Evolutionary conservation across 805 yeast genomes (phyloP), one percentile per base, ranked within the genome.

Genomic region (Metschnikowia cubensis): DNA sequence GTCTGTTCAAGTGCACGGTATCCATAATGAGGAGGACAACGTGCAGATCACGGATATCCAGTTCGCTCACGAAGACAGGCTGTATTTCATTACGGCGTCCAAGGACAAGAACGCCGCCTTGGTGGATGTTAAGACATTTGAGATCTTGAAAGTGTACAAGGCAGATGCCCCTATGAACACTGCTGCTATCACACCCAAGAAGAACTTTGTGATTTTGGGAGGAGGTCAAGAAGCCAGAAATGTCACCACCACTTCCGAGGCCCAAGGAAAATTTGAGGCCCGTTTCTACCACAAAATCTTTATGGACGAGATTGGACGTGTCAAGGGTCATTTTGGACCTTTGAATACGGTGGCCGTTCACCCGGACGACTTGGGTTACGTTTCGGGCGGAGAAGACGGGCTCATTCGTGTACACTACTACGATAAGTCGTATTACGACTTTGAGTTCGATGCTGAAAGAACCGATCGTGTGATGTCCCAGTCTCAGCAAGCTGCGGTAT

Each of bases 201-300:
- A 94, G 74, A 92, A 94, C 65, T 92, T 85, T 66, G 87, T 94
- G 54, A 85, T 94, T 45, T 77, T 94, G 54, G 99, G 98, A 48
- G 99, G 99, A 75, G 99, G 99, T 83, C 98, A 94, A 77, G 98
- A 90, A 63, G 98, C 99, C 37, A 84, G 90, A 71, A 96, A 91
- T 69, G 99, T 94, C 65, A 94, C 99, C 39, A 94, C 98, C n/a
- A 90, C 98, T 25, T 81, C 94, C 39, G 83, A 90, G 49, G 78
- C 85, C 44, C 96, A 92, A 70, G 99, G 99, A 75, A 89, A 89
- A 66, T 94, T 94, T 69, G 98, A 94, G 76, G 94, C 97, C 35
- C 83, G 96, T 74, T 88, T 94, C 69, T 89, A 84, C 73, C 98
- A 94, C 74, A 94, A 92, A 74, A 81, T 94, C 45, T 94, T 91